Conservation (phyloP, 2,329 filamentous ascomycete genomes). For the Diaporthe citri region DNA sequence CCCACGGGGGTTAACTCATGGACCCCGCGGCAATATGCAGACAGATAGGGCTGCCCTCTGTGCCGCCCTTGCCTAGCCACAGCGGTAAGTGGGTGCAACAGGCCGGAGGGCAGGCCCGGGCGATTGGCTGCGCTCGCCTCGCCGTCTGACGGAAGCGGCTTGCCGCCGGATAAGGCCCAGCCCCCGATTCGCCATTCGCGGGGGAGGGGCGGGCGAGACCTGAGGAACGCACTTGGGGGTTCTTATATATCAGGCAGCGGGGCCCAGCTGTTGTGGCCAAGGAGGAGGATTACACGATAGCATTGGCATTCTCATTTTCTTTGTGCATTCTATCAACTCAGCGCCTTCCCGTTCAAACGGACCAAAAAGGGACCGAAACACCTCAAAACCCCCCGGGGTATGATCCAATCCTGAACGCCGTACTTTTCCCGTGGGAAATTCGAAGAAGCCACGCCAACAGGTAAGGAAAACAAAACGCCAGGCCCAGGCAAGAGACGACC, state of each 20-base stretch:
- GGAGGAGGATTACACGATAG: not conserved
- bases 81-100: not conserved
- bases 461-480: not conserved
- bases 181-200: not conserved
- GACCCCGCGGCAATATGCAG: not conserved
- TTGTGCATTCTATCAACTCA: not conserved
- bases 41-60: not conserved
- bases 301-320: not conserved
- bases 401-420: slow-evolving; percentile 22
- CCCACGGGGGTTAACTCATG: not conserved
- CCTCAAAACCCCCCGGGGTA: slow-evolving; percentile 10
- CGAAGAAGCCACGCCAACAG: slow-evolving; percentile 1
- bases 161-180: not conserved
- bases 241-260: slow-evolving; percentile 11
- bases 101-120: too few relatives aligned
- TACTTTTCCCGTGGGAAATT: not conserved
- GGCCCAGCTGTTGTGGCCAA: not conserved
- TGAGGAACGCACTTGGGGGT: not conserved
- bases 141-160: not conserved
- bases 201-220: not conserved
- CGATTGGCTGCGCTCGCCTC: slow-evolving; percentile 8
- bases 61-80: slow-evolving; percentile 1
- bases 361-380: slow-evolving; percentile 11
- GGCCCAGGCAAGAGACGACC: not conserved
- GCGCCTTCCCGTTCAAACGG: not conserved